phyloP scores from a whole-genome alignment of 441 rosid genomes.

The Gossypium davidsonii region DNA sequence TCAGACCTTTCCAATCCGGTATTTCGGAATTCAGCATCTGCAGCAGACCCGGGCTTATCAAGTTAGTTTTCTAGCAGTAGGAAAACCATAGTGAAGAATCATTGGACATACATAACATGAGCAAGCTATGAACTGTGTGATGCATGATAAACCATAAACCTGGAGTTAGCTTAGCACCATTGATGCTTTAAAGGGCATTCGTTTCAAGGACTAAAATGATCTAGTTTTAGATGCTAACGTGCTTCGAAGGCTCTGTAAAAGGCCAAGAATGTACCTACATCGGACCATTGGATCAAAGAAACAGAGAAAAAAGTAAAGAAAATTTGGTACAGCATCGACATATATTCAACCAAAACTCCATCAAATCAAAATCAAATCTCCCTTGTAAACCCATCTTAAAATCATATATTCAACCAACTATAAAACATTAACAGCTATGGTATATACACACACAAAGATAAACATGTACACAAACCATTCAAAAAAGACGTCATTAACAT shows the following conservation, averaged over 20 bases:
- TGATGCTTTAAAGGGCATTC: slow-evolving; percentile 34
- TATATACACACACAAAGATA: too few relatives aligned
- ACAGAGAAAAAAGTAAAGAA: too few relatives aligned
- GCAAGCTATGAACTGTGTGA: background rate
- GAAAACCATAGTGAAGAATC: background rate
- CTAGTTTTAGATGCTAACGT: too few relatives aligned
- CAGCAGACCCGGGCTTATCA: background rate
- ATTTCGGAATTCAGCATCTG: slow-evolving; percentile 77
- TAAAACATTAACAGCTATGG: background rate
- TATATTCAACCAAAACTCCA: too few relatives aligned
- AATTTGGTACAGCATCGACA: too few relatives aligned
- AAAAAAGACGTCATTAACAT: background rate
- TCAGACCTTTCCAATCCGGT: slow-evolving; percentile 81
- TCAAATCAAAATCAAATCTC: too few relatives aligned
- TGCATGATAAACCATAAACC: background rate
- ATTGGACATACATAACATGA: background rate
- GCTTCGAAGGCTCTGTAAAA: too few relatives aligned
- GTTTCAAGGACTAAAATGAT: slow-evolving; percentile 35
- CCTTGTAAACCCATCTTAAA: too few relatives aligned
- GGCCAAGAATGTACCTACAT: too few relatives aligned
- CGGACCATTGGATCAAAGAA: too few relatives aligned
- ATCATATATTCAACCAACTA: too few relatives aligned
- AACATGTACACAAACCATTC: background rate
- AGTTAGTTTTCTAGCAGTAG: background rate
- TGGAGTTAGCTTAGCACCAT: slow-evolving; percentile 25